Conservation (phyloP, 2,329 filamentous ascomycete genomes). For the Sporothrix sp. region DNA sequence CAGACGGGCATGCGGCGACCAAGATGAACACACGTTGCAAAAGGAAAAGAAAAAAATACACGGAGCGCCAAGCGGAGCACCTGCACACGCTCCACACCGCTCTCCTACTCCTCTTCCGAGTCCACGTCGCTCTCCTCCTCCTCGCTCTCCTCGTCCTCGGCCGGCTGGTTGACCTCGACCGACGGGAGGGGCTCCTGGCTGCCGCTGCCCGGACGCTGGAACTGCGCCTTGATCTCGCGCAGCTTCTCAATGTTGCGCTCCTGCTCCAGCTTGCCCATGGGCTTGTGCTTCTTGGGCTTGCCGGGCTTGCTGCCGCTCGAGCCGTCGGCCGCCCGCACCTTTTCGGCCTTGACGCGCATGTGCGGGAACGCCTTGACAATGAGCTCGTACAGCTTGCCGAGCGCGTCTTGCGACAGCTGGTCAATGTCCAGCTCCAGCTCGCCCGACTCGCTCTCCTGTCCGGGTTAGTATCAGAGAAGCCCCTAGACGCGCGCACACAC, state of each 20-base stretch:
- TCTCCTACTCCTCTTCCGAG: slow-evolving; percentile 37
- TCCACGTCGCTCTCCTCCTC: slow-evolving; percentile 29
- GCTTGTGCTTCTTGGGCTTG: slow-evolving; percentile 65
- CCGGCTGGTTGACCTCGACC: slow-evolving; percentile 27
- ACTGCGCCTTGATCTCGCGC: slow-evolving; percentile 47
- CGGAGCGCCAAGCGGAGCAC: too few species aligned
- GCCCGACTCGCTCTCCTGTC: slow-evolving; percentile 50
- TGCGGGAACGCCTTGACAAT: slow-evolving; percentile 31
- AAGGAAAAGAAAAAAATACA: too few species aligned
- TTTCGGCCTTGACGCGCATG: slow-evolving; percentile 27
- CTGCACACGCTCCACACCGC: too few species aligned
- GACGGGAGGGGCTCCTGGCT: slow-evolving; percentile 36
- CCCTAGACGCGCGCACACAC: slow-evolving; percentile 3
- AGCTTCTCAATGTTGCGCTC: slow-evolving; percentile 57
- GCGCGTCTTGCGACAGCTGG: slow-evolving; percentile 44
- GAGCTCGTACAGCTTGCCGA: slow-evolving; percentile 41
- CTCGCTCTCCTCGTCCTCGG: slow-evolving; percentile 33
- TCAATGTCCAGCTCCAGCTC: slow-evolving; percentile 53
- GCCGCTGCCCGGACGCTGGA: slow-evolving; percentile 36
- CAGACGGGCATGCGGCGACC: too few species aligned
- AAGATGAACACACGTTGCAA: too few species aligned
- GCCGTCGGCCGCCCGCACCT: slow-evolving; percentile 21
- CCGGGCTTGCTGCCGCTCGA: slow-evolving; percentile 24
- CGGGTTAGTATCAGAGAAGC: too few species aligned
- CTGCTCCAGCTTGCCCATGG: slow-evolving; percentile 64